These are phyloP conservation scores for Pisolithus orientalis DNA, from an alignment of 768 basidiomycete genomes.

Conservation along the genomic window DNA sequence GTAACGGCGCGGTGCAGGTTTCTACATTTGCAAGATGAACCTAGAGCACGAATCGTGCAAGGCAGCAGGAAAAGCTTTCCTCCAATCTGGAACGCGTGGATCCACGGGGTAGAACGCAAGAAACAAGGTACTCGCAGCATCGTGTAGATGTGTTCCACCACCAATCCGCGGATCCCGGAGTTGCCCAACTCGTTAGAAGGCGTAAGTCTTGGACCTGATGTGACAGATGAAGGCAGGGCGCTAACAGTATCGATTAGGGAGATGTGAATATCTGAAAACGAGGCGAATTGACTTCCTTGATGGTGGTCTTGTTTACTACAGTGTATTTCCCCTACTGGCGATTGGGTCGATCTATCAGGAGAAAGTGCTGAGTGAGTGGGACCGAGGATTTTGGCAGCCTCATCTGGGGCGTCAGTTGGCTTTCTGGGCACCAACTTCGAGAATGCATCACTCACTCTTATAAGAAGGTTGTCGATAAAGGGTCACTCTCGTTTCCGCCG, in stretches of 20 bases:
- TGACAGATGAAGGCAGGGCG: neutral
- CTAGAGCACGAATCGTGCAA: constrained; percentile 51
- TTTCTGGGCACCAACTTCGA: constrained; percentile 61
- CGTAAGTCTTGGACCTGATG: neutral
- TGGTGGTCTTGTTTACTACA: constrained; percentile 61
- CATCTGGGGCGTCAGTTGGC: constrained; percentile 51
- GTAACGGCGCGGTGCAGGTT: constrained; percentile 47
- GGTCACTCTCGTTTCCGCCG: constrained; percentile 64
- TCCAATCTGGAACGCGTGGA: constrained; percentile 60
- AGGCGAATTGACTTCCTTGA: constrained; percentile 59
- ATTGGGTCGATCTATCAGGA: constrained; percentile 47
- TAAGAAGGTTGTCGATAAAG: constrained; percentile 61
- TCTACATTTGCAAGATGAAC: constrained; percentile 31
- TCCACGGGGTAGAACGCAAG: constrained; percentile 56
- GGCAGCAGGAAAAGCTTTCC: constrained; percentile 66
- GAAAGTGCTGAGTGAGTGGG: neutral
- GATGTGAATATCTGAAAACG: constrained; percentile 45
- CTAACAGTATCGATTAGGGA: constrained; percentile 60
- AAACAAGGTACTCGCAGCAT: constrained; percentile 42
- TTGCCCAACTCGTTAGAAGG: constrained; percentile 46
- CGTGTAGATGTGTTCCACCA: constrained; percentile 44
- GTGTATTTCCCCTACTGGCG: constrained; percentile 54
- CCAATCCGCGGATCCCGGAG: constrained; percentile 70
- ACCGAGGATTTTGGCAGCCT: constrained; percentile 33
- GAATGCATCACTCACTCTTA: constrained; percentile 37